phyloP scores from a whole-genome alignment of 331 rosid species.

The Dryas integrifolia region DNA sequence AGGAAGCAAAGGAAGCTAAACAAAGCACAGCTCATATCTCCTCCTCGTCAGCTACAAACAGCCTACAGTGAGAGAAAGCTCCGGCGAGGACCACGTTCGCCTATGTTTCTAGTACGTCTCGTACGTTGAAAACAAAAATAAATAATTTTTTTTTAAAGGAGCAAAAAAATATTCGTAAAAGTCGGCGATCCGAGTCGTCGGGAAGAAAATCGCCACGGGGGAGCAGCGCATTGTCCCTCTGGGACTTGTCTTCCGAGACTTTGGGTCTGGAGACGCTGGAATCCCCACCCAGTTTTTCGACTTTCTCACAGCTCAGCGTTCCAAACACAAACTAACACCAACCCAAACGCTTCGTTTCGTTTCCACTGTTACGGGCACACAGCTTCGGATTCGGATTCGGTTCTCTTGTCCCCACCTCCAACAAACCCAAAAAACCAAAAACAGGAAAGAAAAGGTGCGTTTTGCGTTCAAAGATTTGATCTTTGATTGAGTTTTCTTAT shows the following conservation, averaged over 20 bases:
- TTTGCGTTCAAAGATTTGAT: neutral
- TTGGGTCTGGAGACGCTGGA: slow-evolving; percentile 15
- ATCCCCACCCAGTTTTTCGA: neutral
- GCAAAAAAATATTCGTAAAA: slow-evolving; percentile 15
- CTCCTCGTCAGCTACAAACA: neutral
- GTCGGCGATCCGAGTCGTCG: slow-evolving; percentile 21
- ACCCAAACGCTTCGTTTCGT: neutral
- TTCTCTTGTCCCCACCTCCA: neutral
- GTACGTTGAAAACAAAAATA: neutral
- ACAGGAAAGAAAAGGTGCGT: neutral
- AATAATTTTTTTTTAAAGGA: neutral
- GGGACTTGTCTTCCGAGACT: slow-evolving; percentile 11
- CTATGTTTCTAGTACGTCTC: neutral
- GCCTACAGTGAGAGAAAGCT: slow-evolving; percentile 6
- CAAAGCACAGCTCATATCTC: neutral
- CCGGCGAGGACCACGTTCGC: slow-evolving; percentile 11
- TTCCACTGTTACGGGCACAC: neutral
- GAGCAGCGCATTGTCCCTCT: slow-evolving; percentile 16
- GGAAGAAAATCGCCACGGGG: slow-evolving; percentile 21
- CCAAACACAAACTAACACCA: too few species aligned
- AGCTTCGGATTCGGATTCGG: slow-evolving; percentile 14
- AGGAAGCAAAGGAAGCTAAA: neutral
- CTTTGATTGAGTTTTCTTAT: neutral
- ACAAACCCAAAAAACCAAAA: neutral
- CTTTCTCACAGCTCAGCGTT: too few species aligned